Base-by-base conservation (phyloP, 306 rosid species). In the Malus fusca region DNA sequence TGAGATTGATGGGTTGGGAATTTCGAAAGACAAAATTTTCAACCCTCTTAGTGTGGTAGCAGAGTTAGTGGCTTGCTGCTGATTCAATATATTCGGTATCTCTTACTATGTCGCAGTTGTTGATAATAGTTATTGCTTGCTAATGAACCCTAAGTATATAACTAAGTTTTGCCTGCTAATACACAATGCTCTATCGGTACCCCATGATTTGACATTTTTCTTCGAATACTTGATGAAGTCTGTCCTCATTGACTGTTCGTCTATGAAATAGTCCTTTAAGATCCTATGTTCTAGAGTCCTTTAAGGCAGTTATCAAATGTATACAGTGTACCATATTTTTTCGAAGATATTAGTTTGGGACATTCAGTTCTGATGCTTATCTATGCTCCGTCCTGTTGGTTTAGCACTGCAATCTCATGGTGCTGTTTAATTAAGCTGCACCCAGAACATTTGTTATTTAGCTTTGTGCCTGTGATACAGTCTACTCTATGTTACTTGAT, bases 1-100 rank as follows among this genome's bases (percentile, higher is more conserved):
- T 77, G 43, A 62, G 70, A 43, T 71, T 72, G 43, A 42, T 67
- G 53, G 66, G 55, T 58, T 79, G 60, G 59, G 23, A 15, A 69
- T 37, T 72, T 28, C 2, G 5, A 56, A 8, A 66, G 51, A 8
- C 48, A 56, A 40, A 28, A 30, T 7, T 73, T 22, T 3, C 76
- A 72, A 59, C 73, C 44, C 53, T 75, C 65, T 59, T 75, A 71
- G 46, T 55, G 23, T 61, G 25, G 77, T 33, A 40, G 53, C 63
- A 61, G 46, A 64, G 18, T n/a, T 22, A 7, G 15, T 14, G 73
- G 18, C 46, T n/a, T 44, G n/a, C 56, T 44, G 13, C 33, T 35
- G 14, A 69, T 44, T 69, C 73, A 13, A 8, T 43, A 31, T 17
- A 23, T 43, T n/a, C 15, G 13, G 21, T 6, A 44, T 23, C 14